Evolutionary conservation across 306 rosid genomes (phyloP), one percentile per base, ranked within the genome.

Genomic region (Elaeagnus macrophylla): DNA sequence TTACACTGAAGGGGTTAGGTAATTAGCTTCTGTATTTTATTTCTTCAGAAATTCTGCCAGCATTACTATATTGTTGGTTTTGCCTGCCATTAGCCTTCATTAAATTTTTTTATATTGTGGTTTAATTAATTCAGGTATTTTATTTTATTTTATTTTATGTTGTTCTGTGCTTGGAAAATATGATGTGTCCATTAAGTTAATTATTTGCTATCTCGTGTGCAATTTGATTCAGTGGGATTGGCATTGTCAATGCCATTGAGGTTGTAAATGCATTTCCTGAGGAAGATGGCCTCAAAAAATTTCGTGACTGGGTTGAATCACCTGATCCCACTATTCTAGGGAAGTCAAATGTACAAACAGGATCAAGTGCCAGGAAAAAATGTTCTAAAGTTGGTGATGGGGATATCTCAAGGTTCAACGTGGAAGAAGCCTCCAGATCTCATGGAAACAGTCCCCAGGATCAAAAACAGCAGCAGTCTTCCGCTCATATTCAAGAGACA

Each of bases 1-100:
- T 69, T 90, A 90, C 71, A 90, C 95, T 48, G 97, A 90, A 76
- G 97, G 97, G 62, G 70, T 90, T 62, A 90, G 97, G 97, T 90
- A 67, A 57, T 7, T 62, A 65, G 45, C 56, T 48, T 63, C 55
- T 59, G 36, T 46, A 39, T 58, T 37, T 49, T 43, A 20, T 25
- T 59, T 65, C 51, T 57, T 53, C 48, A 61, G 48, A 56, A 16
- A 41, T 74, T 17, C 72, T 67, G 56, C 67, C 67, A 53, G 70
- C 68, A 43, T 19, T 20, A 37, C 37, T 32, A 25, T 50, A 44
- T 40, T 50, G 20, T 62, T 60, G 42, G 52, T 53, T 57, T 67
- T 57, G 44, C 50, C n/a, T n/a, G 48, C 7, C 58, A 55, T 58
- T 14, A 62, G 39, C 52, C 38, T 45, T 48, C 54, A 52, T 47